These are phyloP conservation scores for Penicillium sp. DNA, from an alignment of 2,329 filamentous ascomycete genomes.

Conservation along the genomic window DNA sequence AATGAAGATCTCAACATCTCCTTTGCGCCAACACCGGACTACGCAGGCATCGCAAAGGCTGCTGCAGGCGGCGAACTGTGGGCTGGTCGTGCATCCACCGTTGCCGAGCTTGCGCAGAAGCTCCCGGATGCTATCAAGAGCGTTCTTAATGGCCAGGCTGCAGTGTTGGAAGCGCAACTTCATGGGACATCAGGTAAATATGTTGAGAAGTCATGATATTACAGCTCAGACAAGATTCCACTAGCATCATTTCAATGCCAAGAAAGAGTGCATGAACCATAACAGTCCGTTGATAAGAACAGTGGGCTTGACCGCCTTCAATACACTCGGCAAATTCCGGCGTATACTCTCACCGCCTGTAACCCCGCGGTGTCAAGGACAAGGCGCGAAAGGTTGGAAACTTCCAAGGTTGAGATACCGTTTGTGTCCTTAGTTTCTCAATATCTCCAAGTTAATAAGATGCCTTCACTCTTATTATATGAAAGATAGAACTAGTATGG, in stretches of 20 bases:
- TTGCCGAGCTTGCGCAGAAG: conserved; percentile 56
- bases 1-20: conserved; percentile 69
- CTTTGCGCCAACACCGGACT: conserved; percentile 67
- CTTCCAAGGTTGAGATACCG: not conserved
- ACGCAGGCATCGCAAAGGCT: conserved; percentile 68
- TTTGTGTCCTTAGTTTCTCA: not conserved
- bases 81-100: conserved; percentile 61
- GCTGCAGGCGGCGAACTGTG: conserved; percentile 64
- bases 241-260: too few relatives aligned
- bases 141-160: conserved; percentile 59
- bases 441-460: not conserved
- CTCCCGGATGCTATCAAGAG: conserved; percentile 61
- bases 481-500: not conserved
- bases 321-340: not conserved
- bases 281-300: too few relatives aligned
- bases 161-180: conserved; percentile 64
- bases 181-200: conserved; percentile 60
- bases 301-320: not conserved
- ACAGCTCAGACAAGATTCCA: too few relatives aligned
- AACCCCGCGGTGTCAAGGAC: not conserved
- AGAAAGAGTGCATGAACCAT: too few relatives aligned
- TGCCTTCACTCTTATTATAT: not conserved
- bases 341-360: not conserved
- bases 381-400: not conserved
- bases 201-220: conserved; percentile 18